A percentile compares a stretch with the other conserved stretches of the same genome.
These are phyloP conservation scores for Metschnikowia orientalis DNA, from an alignment of 805 yeast species.

Conservation along the genomic window DNA sequence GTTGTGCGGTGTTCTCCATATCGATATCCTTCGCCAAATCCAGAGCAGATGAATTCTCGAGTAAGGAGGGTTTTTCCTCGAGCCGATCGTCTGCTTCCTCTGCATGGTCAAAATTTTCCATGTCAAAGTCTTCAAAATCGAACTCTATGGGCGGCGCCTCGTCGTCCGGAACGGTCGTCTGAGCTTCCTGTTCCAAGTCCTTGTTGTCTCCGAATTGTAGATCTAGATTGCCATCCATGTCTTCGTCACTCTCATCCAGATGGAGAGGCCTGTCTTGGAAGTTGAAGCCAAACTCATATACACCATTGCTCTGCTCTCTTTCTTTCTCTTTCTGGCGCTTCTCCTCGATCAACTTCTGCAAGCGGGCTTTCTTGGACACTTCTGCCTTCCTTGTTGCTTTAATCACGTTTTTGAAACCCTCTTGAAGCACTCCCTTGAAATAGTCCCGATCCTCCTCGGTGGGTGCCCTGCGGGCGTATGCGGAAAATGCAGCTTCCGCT, in stretches of 20 bases:
- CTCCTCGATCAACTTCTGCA: constrained; percentile 17
- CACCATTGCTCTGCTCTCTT: constrained; percentile 28
- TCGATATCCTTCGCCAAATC: too few species aligned
- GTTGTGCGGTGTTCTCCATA: too few species aligned
- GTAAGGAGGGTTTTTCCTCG: too few species aligned
- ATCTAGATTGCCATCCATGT: constrained; percentile 5
- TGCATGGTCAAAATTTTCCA: too few species aligned
- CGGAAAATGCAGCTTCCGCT: constrained; percentile 37
- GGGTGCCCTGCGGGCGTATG: constrained; percentile 27
- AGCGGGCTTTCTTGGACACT: constrained; percentile 10
- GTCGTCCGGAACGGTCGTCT: neutral
- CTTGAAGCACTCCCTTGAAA: constrained; percentile 21
- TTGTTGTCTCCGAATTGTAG: too few species aligned
- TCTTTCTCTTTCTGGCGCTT: constrained; percentile 25
- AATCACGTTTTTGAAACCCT: constrained; percentile 31
- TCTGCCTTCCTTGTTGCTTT: constrained; percentile 29
- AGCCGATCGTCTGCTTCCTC: neutral
- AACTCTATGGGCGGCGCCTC: constrained; percentile 6
- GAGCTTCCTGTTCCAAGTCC: constrained; percentile 2
- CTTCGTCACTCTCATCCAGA: constrained; percentile 19
- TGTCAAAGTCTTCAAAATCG: constrained; percentile 10
- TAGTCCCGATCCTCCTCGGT: constrained; percentile 21
- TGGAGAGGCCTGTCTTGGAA: constrained; percentile 22
- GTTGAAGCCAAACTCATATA: constrained; percentile 30
- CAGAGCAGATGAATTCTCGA: too few species aligned